Evolutionary conservation across 352 stramenopile species (phyloP).

Genomic region (Phytophthora agathidicida): DNA sequence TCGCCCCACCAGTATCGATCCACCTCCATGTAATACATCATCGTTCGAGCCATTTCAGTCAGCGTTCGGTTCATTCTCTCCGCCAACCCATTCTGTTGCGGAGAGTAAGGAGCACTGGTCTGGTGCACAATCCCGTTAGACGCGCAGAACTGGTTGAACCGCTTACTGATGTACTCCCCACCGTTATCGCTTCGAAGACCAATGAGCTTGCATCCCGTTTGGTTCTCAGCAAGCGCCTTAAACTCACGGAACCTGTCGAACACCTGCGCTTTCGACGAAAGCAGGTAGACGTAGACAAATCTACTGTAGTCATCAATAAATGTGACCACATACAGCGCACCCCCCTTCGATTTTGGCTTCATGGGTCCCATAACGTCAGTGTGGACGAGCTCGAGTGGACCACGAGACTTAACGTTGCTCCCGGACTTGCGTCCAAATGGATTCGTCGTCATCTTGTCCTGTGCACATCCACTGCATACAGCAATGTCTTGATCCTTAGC

Average conservation of each 20-base stretch:
- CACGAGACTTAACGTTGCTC: background rate
- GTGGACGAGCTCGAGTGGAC: constrained; percentile 12
- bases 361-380: constrained; percentile 23
- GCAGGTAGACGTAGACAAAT: constrained; percentile 6
- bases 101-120: background rate
- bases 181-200: background rate
- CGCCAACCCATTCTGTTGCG: too few species aligned
- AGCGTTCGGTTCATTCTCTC: too few species aligned
- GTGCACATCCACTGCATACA: too few species aligned
- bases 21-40: background rate
- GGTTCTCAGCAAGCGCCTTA: background rate
- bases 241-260: constrained; percentile 14
- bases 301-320: constrained; percentile 33
- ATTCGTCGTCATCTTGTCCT: background rate
- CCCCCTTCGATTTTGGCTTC: constrained; percentile 7
- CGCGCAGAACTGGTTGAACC: background rate
- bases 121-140: background rate
- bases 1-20: background rate
- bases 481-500: too few species aligned
- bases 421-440: background rate
- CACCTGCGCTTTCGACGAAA: constrained; percentile 8
- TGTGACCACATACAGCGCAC: constrained; percentile 13
- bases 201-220: background rate
- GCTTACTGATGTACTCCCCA: background rate
- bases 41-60: too few species aligned